These are phyloP conservation scores for Oryza punctata DNA, from an alignment of 176 grass and related monocot species.

Conservation along the genomic window DNA sequence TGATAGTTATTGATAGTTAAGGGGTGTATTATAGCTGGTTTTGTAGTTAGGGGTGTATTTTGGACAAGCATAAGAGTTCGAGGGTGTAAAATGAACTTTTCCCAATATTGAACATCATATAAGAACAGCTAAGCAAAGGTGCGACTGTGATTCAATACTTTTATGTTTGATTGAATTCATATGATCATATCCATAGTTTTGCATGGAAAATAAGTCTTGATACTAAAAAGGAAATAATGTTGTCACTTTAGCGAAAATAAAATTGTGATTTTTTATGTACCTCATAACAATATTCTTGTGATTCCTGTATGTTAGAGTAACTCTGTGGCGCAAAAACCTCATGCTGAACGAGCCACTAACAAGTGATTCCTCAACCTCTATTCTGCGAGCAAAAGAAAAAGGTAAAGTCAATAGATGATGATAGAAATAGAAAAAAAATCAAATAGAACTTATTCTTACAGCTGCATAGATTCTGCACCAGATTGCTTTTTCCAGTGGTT, in stretches of 20 bases:
- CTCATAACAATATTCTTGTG: conserved; percentile 98
- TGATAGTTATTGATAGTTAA: no score
- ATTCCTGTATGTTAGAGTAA: conserved; percentile 83
- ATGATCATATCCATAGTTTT: background rate
- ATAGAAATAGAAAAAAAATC: conserved; percentile 10
- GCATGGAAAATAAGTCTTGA: background rate
- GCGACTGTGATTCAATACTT: conserved; percentile 24
- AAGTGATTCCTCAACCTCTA: conserved; percentile 89
- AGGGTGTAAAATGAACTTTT: no score
- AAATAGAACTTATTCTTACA: background rate
- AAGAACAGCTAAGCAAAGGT: conserved; percentile 20
- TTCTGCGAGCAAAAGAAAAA: conserved; percentile 53
- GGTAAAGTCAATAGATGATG: background rate
- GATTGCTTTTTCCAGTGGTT: conserved; percentile 27
- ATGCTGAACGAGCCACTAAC: conserved; percentile 93
- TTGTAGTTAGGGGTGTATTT: no score
- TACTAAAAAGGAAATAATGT: background rate
- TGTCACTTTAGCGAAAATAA: conserved; percentile 1
- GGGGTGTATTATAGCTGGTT: no score
- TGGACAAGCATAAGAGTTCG: no score
- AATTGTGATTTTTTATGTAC: conserved; percentile 36
- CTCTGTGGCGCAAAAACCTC: conserved; percentile 91
- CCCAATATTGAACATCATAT: background rate
- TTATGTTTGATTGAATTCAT: conserved; percentile 14
- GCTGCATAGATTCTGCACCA: background rate